Conservation (phyloP, 208 protist genomes). For the Naegleria fowleri region DNA sequence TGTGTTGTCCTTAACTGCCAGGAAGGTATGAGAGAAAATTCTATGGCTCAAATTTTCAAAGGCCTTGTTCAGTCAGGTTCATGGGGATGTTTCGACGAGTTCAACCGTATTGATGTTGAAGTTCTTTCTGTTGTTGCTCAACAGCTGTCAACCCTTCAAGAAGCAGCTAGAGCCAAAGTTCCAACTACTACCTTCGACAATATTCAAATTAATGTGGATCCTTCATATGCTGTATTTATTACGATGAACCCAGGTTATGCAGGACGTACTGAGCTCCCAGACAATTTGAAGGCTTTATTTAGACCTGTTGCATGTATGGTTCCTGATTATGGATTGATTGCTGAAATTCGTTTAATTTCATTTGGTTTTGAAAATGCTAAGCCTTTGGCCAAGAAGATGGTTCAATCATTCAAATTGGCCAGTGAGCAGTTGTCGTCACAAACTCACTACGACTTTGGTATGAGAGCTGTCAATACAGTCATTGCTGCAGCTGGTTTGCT, state of each 20-base stretch:
- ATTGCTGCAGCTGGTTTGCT: constrained; percentile 93
- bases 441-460: constrained; percentile 98
- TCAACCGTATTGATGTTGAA: constrained; percentile 97
- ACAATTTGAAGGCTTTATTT: constrained; percentile 96
- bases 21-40: constrained; percentile 86
- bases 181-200: constrained; percentile 80
- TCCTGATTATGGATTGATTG: constrained; percentile 97
- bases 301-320: constrained; percentile 97
- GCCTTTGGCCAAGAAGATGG: constrained; percentile 90
- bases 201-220: constrained; percentile 83
- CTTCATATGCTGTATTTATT: constrained; percentile 90
- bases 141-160: constrained; percentile 87
- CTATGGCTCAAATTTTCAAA: constrained; percentile 96
- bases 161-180: constrained; percentile 81
- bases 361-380: constrained; percentile 94
- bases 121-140: constrained; percentile 67
- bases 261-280: constrained; percentile 94
- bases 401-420: constrained; percentile 94
- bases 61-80: constrained; percentile 89
- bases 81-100: constrained; percentile 98
- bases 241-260: constrained; percentile 99
- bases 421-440: constrained; percentile 96
- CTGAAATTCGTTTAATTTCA: constrained; percentile 93
- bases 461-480: constrained; percentile 98
- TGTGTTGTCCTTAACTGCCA: constrained; percentile 97